Evolutionary conservation across 2,329 filamentous ascomycete species (phyloP).

Genomic region (Clarireedia paspali): DNA sequence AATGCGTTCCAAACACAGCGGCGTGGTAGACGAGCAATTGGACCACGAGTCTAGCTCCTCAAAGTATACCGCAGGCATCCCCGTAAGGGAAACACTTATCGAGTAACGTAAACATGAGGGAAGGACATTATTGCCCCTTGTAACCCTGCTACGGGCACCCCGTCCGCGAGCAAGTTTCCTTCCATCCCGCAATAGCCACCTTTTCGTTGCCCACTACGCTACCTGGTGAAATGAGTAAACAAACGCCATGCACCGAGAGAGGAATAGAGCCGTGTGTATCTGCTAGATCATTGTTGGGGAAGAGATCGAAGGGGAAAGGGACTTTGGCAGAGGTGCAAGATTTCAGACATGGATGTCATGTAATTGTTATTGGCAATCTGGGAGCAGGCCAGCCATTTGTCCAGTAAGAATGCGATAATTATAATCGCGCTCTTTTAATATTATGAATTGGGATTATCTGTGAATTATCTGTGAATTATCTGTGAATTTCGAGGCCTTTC

Average conservation of each 20-base stretch:
- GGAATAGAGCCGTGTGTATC: too few relatives aligned
- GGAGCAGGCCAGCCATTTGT: too few relatives aligned
- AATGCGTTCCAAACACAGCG: background rate
- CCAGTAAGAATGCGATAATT: too few relatives aligned
- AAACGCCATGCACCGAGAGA: background rate
- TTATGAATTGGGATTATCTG: too few relatives aligned
- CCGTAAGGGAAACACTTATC: background rate
- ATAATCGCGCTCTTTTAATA: too few relatives aligned
- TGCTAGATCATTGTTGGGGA: background rate
- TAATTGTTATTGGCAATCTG: background rate
- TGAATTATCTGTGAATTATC: too few relatives aligned
- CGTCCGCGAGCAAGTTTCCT: background rate
- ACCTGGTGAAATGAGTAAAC: conserved; percentile 5
- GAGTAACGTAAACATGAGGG: background rate
- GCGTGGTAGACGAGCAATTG: background rate
- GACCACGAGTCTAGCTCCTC: background rate
- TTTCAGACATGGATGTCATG: background rate
- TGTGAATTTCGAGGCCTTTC: too few relatives aligned
- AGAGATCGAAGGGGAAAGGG: background rate
- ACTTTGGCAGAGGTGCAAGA: background rate
- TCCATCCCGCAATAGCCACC: conserved; percentile 5
- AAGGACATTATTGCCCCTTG: background rate
- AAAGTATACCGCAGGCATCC: background rate
- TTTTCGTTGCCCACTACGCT: background rate
- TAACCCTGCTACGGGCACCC: conserved; percentile 4